A percentile compares a stretch with the other conserved stretches of the same genome.
Evolutionary conservation across 257 asterid genomes (phyloP).

Genomic region (Gynochthodes officinalis): DNA sequence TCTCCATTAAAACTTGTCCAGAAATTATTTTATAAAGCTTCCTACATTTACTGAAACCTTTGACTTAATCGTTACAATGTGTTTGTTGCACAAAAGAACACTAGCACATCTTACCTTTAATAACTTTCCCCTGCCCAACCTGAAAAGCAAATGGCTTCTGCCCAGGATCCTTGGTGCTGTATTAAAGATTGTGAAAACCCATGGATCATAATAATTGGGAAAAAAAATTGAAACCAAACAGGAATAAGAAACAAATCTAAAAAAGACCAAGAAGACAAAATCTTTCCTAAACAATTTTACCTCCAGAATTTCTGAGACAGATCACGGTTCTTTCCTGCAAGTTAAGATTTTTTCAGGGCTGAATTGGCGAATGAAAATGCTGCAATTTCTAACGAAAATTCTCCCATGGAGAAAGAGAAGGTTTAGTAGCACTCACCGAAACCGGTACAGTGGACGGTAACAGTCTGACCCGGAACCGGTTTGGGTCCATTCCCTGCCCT

Average conservation of each 20-base stretch:
- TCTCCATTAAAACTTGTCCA: neutral
- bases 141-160: slow-evolving; percentile 85
- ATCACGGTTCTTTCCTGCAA: slow-evolving; percentile 69
- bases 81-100: neutral
- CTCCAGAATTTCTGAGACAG: slow-evolving; percentile 78
- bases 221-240: neutral
- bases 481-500: slow-evolving; percentile 75
- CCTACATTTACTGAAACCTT: neutral
- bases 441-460: slow-evolving; percentile 98
- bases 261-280: neutral
- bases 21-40: neutral
- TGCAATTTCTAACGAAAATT: no score
- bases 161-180: slow-evolving; percentile 96
- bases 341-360: neutral
- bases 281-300: slow-evolving; percentile 24
- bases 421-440: slow-evolving; percentile 38
- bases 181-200: neutral
- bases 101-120: slow-evolving; percentile 61
- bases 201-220: neutral
- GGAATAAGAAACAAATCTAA: neutral
- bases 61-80: neutral
- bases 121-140: slow-evolving; percentile 80
- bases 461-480: slow-evolving; percentile 70
- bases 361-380: neutral
- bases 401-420: no score